Evolutionary conservation across 2,329 filamentous ascomycete species (phyloP).

Genomic region (Setomelanomma holmii): DNA sequence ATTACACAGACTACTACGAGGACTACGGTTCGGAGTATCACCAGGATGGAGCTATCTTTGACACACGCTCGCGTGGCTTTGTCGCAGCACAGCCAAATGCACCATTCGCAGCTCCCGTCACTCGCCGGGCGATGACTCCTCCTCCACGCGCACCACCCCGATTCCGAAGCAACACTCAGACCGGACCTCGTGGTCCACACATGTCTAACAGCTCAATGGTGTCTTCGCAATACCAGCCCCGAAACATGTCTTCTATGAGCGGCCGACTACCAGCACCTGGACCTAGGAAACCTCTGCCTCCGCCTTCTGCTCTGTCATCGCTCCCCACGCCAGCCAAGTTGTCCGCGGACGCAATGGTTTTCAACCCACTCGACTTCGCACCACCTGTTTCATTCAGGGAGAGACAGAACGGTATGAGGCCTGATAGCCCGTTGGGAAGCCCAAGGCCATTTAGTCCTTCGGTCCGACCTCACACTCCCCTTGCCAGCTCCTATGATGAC

Average conservation of each 20-base stretch:
- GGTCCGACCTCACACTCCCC: conserved; percentile 76
- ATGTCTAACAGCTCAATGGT: conserved; percentile 61
- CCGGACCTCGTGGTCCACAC: conserved; percentile 47
- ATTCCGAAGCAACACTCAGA: conserved; percentile 49
- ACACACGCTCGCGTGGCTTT: conserved; percentile 69
- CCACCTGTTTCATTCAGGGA: conserved; percentile 71
- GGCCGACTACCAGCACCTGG: conserved; percentile 35
- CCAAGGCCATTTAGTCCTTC: conserved; percentile 75
- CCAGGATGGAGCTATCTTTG: conserved; percentile 64
- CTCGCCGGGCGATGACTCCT: conserved; percentile 93
- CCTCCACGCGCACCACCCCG: conserved; percentile 74
- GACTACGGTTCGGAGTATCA: conserved; percentile 77
- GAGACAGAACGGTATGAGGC: conserved; percentile 68
- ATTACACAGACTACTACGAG: conserved; percentile 69
- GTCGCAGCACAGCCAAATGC: conserved; percentile 57
- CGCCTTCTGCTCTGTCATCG: conserved; percentile 74
- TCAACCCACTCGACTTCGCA: conserved; percentile 83
- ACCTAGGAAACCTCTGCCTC: conserved; percentile 69
- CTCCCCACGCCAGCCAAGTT: conserved; percentile 87
- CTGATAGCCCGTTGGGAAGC: conserved; percentile 66
- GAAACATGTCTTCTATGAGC: conserved; percentile 53
- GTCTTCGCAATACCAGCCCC: conserved; percentile 47
- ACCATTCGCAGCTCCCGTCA: conserved; percentile 83
- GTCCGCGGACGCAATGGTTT: conserved; percentile 75
- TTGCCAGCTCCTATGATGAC: conserved; percentile 86